These are phyloP conservation scores for Jaapia argillacea DNA, from an alignment of 768 basidiomycete species.

Conservation along the genomic window DNA sequence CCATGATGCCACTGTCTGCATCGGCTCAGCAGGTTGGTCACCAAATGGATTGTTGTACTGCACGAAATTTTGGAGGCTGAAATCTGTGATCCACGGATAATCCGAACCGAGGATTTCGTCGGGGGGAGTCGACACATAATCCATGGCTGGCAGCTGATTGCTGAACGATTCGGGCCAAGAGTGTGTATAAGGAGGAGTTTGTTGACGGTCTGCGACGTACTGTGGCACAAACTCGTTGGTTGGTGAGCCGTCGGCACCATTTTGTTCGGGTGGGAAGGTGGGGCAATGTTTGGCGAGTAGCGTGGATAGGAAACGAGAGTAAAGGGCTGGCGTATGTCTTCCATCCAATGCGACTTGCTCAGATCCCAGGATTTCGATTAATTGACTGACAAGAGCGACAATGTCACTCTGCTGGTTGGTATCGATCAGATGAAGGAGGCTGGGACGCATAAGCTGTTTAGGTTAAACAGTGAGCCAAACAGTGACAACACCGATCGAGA, in stretches of 20 bases:
- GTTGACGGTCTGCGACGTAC: conserved; percentile 13
- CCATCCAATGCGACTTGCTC: conserved; percentile 43
- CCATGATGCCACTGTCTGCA: no score
- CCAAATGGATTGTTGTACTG: no score
- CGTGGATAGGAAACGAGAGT: conserved; percentile 44
- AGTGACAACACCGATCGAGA: not conserved
- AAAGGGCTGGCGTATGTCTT: conserved; percentile 45
- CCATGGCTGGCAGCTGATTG: conserved; percentile 9
- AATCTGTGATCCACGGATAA: conserved; percentile 26
- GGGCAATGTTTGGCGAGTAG: conserved; percentile 26
- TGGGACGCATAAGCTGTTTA: conserved; percentile 27
- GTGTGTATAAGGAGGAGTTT: conserved; percentile 21
- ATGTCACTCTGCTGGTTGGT: conserved; percentile 30
- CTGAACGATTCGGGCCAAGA: conserved; percentile 43
- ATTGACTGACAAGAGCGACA: conserved; percentile 27
- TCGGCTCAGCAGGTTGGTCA: no score
- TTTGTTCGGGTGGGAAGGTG: conserved; percentile 9
- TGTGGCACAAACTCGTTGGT: conserved; percentile 12
- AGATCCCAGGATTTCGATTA: conserved; percentile 37
- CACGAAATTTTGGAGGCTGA: conserved; percentile 33
- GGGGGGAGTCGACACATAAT: conserved; percentile 6
- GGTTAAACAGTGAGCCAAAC: not conserved
- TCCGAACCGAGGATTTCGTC: not conserved
- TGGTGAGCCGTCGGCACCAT: not conserved
- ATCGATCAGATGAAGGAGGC: conserved; percentile 10